Conservation (phyloP, 1,139 yeast species). For the Suhomyces ambrosiae region DNA sequence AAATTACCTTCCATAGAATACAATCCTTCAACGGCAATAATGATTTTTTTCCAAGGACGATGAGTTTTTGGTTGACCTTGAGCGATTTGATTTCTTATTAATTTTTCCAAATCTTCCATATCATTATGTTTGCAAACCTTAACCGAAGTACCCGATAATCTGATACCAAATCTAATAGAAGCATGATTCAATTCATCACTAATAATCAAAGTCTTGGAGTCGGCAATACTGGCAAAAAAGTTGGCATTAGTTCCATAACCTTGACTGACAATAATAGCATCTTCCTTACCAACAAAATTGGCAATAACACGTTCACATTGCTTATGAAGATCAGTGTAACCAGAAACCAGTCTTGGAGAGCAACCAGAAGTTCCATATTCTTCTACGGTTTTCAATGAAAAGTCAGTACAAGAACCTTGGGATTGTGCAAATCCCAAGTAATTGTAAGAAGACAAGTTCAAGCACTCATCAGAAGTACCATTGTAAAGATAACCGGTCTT, state of each 20-base stretch:
- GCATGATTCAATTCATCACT: constrained; percentile 96
- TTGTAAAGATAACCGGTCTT: constrained; percentile 66
- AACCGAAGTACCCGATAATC: constrained; percentile 91
- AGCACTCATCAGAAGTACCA: constrained; percentile 74
- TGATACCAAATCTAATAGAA: constrained; percentile 90
- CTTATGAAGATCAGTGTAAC: constrained; percentile 74
- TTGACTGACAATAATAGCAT: constrained; percentile 82
- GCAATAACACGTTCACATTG: constrained; percentile 81
- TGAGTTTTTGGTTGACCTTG: constrained; percentile 97
- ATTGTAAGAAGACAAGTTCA: constrained; percentile 88
- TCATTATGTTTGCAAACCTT: constrained; percentile 93
- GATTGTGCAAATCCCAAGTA: constrained; percentile 97
- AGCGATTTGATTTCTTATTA: constrained; percentile 83
- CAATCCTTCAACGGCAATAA: constrained; percentile 92
- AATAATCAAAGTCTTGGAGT: constrained; percentile 84
- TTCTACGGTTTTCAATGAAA: constrained; percentile 62
- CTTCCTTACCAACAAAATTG: constrained; percentile 87
- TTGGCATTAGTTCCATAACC: constrained; percentile 98
- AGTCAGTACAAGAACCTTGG: constrained; percentile 86
- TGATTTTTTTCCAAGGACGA: constrained; percentile 95
- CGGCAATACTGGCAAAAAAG: constrained; percentile 79
- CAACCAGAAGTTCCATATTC: constrained; percentile 77
- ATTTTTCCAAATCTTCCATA: constrained; percentile 75
- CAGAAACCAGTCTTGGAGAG: constrained; percentile 74
- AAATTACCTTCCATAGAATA: constrained; percentile 98